Percentiles rank a stretch among this genome's conserved stretches.
phyloP scores from a whole-genome alignment of 805 yeast species.

The Kazachstania psychrophila region DNA sequence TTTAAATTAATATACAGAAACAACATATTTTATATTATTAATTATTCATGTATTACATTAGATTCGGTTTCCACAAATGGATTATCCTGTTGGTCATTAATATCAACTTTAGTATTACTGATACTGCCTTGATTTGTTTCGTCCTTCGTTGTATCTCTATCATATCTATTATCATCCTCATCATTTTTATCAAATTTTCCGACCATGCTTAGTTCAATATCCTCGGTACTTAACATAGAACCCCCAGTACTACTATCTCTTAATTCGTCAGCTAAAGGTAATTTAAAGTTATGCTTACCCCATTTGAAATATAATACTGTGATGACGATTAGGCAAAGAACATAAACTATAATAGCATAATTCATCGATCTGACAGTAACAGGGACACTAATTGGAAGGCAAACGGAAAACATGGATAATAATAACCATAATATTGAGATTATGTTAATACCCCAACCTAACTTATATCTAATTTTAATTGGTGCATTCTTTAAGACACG shows the following conservation, averaged over 20 bases:
- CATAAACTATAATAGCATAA: constrained; percentile 54
- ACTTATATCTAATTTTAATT: constrained; percentile 46
- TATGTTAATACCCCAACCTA: constrained; percentile 57
- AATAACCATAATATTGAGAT: constrained; percentile 53
- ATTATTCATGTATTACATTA: neutral
- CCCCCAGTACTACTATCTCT: neutral
- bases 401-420: constrained; percentile 50
- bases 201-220: neutral
- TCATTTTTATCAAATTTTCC: neutral
- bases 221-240: neutral
- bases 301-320: constrained; percentile 46
- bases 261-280: constrained; percentile 40
- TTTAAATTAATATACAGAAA: neutral
- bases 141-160: neutral
- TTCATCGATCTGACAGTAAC: constrained; percentile 36
- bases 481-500: constrained; percentile 57
- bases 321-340: constrained; percentile 38
- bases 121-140: neutral
- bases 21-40: neutral
- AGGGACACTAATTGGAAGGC: constrained; percentile 60
- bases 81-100: neutral
- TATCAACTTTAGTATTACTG: neutral
- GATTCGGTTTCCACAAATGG: constrained; percentile 1
- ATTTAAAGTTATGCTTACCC: constrained; percentile 55
- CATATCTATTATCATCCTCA: neutral